Conservation (phyloP, 345 rosid species). For the Populus nigra region DNA sequence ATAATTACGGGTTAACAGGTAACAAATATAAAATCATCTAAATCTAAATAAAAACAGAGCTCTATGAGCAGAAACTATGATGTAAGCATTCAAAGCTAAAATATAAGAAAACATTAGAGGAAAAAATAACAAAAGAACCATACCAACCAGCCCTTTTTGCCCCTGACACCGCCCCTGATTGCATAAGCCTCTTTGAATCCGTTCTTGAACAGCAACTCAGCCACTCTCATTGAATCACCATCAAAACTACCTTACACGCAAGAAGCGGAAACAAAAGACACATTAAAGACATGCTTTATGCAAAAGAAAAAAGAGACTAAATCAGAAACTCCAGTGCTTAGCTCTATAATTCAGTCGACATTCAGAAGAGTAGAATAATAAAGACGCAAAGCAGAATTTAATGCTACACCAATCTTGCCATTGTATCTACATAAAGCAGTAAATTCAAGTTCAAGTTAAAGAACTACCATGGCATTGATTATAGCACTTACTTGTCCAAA, state of each 20-base stretch:
- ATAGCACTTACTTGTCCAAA: conserved; percentile 64
- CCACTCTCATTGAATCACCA: conserved; percentile 69
- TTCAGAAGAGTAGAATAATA: not conserved
- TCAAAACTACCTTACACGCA: conserved; percentile 88
- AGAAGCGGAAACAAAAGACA: conserved; percentile 13
- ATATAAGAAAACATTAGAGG: not conserved
- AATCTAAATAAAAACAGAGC: not conserved
- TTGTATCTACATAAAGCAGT: not conserved
- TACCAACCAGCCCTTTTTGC: conserved; percentile 95
- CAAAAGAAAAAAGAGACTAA: not conserved
- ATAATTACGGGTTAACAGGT: no score
- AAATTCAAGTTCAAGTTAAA: not conserved
- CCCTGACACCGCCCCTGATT: conserved; percentile 75
- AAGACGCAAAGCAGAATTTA: no score
- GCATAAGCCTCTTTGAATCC: conserved; percentile 90
- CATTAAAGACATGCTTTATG: not conserved
- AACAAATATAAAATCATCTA: not conserved
- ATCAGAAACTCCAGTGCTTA: not conserved
- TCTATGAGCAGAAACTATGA: not conserved
- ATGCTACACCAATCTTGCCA: no score
- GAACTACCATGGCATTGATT: not conserved
- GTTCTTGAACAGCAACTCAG: conserved; percentile 64
- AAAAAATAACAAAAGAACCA: conserved; percentile 21
- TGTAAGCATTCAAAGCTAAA: not conserved
- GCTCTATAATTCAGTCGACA: not conserved